A percentile compares a stretch with the other conserved stretches of the same genome.
Evolutionary conservation across 2,329 filamentous ascomycete genomes (phyloP).

Genomic region (Epichloe glyceriae): DNA sequence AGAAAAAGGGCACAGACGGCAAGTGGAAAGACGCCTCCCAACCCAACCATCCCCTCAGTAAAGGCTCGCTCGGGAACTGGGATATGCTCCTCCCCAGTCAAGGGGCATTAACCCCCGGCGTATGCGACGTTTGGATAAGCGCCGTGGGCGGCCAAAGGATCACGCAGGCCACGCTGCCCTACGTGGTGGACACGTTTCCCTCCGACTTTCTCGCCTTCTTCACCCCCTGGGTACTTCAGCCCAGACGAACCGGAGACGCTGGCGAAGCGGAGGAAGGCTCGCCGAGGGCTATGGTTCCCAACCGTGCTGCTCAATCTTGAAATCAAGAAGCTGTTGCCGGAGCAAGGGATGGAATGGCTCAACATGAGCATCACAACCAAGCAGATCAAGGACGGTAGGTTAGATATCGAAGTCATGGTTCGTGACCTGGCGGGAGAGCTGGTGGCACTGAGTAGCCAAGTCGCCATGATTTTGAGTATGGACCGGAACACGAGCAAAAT

Average conservation of each 20-base stretch:
- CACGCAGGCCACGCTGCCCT: conserved; percentile 51
- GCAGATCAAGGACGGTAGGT: conserved; percentile 54
- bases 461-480: conserved; percentile 12
- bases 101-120: conserved; percentile 6
- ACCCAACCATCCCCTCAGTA: conserved; percentile 15
- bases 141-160: conserved; percentile 46
- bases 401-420: conserved; percentile 60
- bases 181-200: conserved; percentile 50
- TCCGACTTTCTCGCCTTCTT: conserved; percentile 2
- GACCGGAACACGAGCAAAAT: conserved; percentile 6
- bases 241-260: not conserved
- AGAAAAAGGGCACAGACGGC: conserved; percentile 4
- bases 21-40: conserved; percentile 9
- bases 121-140: conserved; percentile 41
- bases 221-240: not conserved
- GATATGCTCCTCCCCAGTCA: conserved; percentile 17
- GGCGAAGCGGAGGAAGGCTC: not conserved
- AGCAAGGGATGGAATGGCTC: conserved; percentile 58
- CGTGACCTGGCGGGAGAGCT: conserved; percentile 27
- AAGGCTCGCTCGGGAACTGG: conserved; percentile 14
- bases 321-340: conserved; percentile 57
- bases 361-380: conserved; percentile 53
- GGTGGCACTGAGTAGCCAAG: conserved; percentile 17
- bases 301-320: conserved; percentile 66
- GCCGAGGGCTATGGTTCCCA: conserved; percentile 57